Percentiles rank a stretch among this genome's conserved stretches.
Evolutionary conservation across 805 yeast genomes (phyloP).

Genomic region (Ogataea wickerhamii): DNA sequence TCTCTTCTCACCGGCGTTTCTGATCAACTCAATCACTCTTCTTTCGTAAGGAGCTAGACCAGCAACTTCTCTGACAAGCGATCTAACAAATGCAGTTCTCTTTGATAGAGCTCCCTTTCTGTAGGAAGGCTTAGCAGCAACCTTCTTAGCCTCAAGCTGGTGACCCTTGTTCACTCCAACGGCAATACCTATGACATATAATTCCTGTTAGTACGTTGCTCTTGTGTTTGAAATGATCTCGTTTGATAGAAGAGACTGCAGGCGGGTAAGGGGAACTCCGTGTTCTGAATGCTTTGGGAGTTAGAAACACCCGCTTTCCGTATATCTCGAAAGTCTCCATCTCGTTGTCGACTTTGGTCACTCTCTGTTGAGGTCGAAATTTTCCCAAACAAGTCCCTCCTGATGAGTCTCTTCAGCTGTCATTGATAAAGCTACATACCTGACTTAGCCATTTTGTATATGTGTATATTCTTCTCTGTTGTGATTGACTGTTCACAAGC

Average conservation of each 20-base stretch:
- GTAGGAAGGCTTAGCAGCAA: constrained; percentile 86
- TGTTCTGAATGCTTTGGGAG: too few species aligned
- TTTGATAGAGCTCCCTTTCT: constrained; percentile 96
- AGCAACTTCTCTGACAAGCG: constrained; percentile 92
- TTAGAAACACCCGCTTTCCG: too few species aligned
- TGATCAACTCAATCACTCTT: constrained; percentile 98
- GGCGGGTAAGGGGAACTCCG: too few species aligned
- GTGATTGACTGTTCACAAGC: not conserved
- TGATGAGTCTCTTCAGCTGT: not conserved
- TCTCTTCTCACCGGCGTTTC: constrained; percentile 99
- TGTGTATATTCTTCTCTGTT: not conserved
- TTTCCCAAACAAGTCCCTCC: too few species aligned
- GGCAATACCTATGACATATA: constrained; percentile 66
- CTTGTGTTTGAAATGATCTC: too few species aligned
- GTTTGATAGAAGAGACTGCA: too few species aligned
- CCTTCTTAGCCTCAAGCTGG: constrained; percentile 83
- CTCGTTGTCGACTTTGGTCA: too few species aligned
- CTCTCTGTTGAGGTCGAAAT: too few species aligned
- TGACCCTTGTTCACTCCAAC: constrained; percentile 99
- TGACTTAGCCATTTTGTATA: constrained; percentile 53
- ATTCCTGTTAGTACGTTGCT: not conserved
- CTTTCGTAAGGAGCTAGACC: constrained; percentile 99
- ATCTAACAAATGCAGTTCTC: constrained; percentile 95
- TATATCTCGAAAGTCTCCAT: too few species aligned
- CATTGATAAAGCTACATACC: constrained; percentile 62